Percentiles rank a stretch among this genome's conserved stretches.
These are phyloP conservation scores for Cyberlindnera amylophila DNA, from an alignment of 805 yeast species.

Conservation along the genomic window DNA sequence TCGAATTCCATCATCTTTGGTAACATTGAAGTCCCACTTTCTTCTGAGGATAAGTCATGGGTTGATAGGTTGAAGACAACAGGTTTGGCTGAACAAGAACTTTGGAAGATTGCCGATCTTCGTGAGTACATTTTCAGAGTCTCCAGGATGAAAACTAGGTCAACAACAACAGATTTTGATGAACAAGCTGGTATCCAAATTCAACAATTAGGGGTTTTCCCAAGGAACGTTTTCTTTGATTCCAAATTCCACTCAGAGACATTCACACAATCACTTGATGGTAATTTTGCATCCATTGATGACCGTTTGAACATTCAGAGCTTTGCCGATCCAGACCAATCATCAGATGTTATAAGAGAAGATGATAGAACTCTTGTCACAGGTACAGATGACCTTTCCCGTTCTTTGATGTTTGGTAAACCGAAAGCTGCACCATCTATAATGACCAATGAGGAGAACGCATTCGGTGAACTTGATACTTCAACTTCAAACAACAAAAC, in stretches of 20 bases:
- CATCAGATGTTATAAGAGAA: constrained; percentile 1
- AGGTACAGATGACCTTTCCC: constrained; percentile 20
- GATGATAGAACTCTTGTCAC: constrained; percentile 13
- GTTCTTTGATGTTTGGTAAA: constrained; percentile 33
- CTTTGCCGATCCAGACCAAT: constrained; percentile 9
- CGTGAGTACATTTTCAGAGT: constrained; percentile 64
- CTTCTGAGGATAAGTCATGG: constrained; percentile 69
- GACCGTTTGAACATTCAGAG: constrained; percentile 13
- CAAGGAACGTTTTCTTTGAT: constrained; percentile 52
- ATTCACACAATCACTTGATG: constrained; percentile 12
- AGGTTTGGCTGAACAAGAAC: constrained; percentile 68
- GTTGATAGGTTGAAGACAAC: constrained; percentile 62
- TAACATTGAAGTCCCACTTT: constrained; percentile 47
- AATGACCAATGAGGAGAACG: constrained; percentile 36
- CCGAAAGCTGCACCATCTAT: constrained; percentile 38
- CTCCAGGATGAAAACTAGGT: constrained; percentile 37
- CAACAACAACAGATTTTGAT: constrained; percentile 14
- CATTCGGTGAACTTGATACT: constrained; percentile 42
- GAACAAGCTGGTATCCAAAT: constrained; percentile 23
- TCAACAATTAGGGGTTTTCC: constrained; percentile 37
- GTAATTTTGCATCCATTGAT: constrained; percentile 12
- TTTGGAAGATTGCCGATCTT: constrained; percentile 79
- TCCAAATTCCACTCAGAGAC: constrained; percentile 24
- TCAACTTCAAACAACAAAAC: constrained; percentile 12
- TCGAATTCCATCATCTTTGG: constrained; percentile 33